These are phyloP conservation scores for Reticulascus tulasneorum DNA, from an alignment of 2,329 filamentous ascomycete species.

Conservation along the genomic window DNA sequence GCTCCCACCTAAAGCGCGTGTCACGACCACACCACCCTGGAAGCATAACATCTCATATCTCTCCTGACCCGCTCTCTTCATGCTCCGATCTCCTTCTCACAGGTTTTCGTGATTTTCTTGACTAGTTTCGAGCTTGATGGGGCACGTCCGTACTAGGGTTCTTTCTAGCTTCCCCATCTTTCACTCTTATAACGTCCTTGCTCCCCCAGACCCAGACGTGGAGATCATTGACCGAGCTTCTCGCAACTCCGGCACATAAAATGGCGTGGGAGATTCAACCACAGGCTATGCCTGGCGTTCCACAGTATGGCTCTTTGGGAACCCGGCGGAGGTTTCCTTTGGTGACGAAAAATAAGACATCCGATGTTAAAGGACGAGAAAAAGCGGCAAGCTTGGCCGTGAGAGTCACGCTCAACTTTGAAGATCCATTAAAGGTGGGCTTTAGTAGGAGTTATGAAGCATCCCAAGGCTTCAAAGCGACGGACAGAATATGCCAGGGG, in stretches of 20 bases:
- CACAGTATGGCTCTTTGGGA: too few species aligned
- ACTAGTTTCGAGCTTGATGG: slow-evolving; percentile 7
- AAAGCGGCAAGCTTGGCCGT: slow-evolving; percentile 32
- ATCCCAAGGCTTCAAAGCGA: slow-evolving; percentile 38
- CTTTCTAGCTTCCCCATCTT: too few species aligned
- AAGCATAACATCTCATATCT: slow-evolving; percentile 16
- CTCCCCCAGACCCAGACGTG: too few species aligned
- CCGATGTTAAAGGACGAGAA: too few species aligned
- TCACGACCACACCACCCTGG: slow-evolving; percentile 15
- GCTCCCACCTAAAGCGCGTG: too few species aligned
- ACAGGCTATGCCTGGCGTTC: too few species aligned
- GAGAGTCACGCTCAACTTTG: slow-evolving; percentile 42
- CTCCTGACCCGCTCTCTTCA: slow-evolving; percentile 9
- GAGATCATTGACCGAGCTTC: too few species aligned
- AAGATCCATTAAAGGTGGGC: slow-evolving; percentile 37
- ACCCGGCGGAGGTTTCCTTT: too few species aligned
- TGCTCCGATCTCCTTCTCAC: slow-evolving; percentile 4
- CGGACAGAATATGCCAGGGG: slow-evolving; percentile 43
- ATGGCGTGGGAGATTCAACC: too few species aligned
- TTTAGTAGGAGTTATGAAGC: slow-evolving; percentile 43
- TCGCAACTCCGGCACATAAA: too few species aligned
- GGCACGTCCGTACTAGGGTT: slow-evolving; percentile 13
- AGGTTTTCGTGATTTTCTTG: slow-evolving; percentile 10
- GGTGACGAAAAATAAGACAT: too few species aligned
- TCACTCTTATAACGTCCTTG: too few species aligned